Evolutionary conservation across 1,284 basidiomycete species (phyloP).

Genomic region (Laetiporus sulphureus): DNA sequence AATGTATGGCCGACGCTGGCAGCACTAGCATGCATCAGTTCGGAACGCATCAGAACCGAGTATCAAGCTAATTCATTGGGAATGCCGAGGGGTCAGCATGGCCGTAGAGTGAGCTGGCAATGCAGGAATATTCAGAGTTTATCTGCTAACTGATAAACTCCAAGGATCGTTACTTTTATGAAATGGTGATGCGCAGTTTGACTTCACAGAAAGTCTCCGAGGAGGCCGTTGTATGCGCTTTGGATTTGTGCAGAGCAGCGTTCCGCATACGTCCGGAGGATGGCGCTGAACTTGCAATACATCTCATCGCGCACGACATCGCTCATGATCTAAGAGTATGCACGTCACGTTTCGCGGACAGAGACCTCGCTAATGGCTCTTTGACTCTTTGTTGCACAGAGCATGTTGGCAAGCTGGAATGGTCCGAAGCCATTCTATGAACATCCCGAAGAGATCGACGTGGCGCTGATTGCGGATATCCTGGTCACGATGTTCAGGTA

Average conservation of each 20-base stretch:
- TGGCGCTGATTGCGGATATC: slow-evolving; percentile 73
- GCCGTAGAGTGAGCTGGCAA: slow-evolving; percentile 21
- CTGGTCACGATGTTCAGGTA: slow-evolving; percentile 70
- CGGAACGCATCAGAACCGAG: slow-evolving; percentile 64
- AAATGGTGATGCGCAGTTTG: slow-evolving; percentile 49
- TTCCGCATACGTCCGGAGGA: slow-evolving; percentile 57
- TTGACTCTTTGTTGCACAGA: slow-evolving; percentile 27
- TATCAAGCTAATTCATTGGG: slow-evolving; percentile 34
- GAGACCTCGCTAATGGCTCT: neutral
- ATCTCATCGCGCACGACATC: slow-evolving; percentile 63
- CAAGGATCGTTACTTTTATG: slow-evolving; percentile 40
- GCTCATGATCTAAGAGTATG: slow-evolving; percentile 74
- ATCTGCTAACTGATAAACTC: neutral
- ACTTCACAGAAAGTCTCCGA: slow-evolving; percentile 52
- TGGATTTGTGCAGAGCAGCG: slow-evolving; percentile 81
- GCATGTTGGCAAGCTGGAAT: slow-evolving; percentile 42
- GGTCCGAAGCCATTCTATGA: slow-evolving; percentile 67
- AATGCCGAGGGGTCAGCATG: slow-evolving; percentile 17
- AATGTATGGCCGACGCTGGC: slow-evolving; percentile 77
- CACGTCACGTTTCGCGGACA: neutral
- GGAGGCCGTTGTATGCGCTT: slow-evolving; percentile 64
- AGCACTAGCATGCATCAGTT: slow-evolving; percentile 70
- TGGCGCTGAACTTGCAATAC: slow-evolving; percentile 58
- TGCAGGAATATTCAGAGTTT: neutral
- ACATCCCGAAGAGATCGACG: slow-evolving; percentile 62